Evolutionary conservation across 2,329 filamentous ascomycete species (phyloP).

Genomic region (Penicillium sp.): DNA sequence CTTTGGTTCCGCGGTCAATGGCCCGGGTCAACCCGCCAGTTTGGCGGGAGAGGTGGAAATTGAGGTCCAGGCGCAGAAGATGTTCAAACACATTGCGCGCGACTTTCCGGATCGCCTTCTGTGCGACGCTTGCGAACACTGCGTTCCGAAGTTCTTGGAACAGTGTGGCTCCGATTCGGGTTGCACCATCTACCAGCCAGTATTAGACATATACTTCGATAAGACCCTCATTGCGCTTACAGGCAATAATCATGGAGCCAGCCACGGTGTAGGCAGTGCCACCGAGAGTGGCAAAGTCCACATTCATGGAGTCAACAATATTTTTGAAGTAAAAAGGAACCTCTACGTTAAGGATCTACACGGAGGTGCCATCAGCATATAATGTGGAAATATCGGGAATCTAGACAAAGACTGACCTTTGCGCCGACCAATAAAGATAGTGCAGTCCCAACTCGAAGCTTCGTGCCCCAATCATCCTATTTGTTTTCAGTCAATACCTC

Average conservation of each 20-base stretch:
- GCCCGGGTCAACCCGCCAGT: conserved; percentile 91
- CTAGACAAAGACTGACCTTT: conserved; percentile 61
- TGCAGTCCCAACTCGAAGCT: conserved; percentile 80
- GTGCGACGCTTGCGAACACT: conserved; percentile 92
- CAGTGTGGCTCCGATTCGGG: conserved; percentile 80
- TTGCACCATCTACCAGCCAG: conserved; percentile 64
- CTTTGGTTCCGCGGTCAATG: conserved; percentile 95
- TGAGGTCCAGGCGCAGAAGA: conserved; percentile 79
- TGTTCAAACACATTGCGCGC: conserved; percentile 92
- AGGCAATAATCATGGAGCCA: conserved; percentile 88
- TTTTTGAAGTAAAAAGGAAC: conserved; percentile 99
- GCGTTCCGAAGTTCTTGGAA: conserved; percentile 95
- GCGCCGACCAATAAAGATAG: conserved; percentile 79
- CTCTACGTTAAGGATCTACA: conserved; percentile 81
- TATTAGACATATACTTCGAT: background rate
- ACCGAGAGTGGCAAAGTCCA: conserved; percentile 82
- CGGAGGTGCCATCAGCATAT: conserved; percentile 28
- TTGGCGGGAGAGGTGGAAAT: conserved; percentile 90
- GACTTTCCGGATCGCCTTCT: conserved; percentile 90
- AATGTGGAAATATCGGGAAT: background rate
- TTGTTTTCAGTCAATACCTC: conserved; percentile 18
- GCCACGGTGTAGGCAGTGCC: conserved; percentile 86
- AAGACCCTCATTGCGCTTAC: conserved; percentile 41
- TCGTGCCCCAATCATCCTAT: conserved; percentile 71
- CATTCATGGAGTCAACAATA: conserved; percentile 96